Conservation (phyloP, 345 rosid species). For the Anacardium occidentale region DNA sequence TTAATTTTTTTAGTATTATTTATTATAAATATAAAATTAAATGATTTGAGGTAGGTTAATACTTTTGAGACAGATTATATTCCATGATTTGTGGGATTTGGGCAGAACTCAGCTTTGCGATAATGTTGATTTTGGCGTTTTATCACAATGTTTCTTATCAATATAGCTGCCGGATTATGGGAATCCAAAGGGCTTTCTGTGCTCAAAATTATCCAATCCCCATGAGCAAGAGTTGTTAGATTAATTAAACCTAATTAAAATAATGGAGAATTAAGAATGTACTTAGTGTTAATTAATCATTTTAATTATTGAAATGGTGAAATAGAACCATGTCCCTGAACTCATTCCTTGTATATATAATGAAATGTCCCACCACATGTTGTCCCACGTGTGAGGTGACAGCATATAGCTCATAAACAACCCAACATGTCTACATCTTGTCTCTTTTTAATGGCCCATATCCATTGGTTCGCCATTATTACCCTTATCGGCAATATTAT, state of each 20-base stretch:
- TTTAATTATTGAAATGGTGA: too few relatives aligned
- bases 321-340: background rate
- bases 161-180: background rate
- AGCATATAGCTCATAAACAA: constrained; percentile 7
- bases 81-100: constrained; percentile 18
- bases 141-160: background rate
- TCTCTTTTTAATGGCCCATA: constrained; percentile 2
- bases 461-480: background rate
- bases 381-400: constrained; percentile 24
- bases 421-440: constrained; percentile 6
- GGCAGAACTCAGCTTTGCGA: background rate
- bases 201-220: background rate
- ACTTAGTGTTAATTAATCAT: too few relatives aligned
- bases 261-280: too few relatives aligned
- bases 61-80: too few relatives aligned
- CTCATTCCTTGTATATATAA: background rate
- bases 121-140: background rate
- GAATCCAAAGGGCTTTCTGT: background rate
- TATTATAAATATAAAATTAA: too few relatives aligned
- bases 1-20: too few relatives aligned
- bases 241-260: background rate
- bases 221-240: background rate
- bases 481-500: background rate
- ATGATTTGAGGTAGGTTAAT: too few relatives aligned
- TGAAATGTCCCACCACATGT: constrained; percentile 16